Evolutionary conservation across 192 early-diverging fungal genomes (phyloP), one percentile per base, ranked within the genome.

Genomic region (Linnemannia elongata): DNA sequence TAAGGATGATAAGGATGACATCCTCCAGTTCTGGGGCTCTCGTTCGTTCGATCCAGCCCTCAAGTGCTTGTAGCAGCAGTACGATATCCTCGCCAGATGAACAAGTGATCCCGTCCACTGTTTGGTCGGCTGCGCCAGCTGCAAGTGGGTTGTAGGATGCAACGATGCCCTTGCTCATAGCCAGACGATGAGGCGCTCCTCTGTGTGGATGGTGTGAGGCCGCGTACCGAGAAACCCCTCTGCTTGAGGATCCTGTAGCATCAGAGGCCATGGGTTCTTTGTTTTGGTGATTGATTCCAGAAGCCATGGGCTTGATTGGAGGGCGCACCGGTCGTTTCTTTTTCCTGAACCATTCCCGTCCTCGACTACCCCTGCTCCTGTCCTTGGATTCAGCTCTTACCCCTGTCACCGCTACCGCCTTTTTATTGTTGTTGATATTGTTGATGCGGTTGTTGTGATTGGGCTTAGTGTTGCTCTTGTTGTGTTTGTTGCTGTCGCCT

Each of bases 41-140:
- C 1, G 85, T 78, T 30, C 75, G 75, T 20, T 74, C 39, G 41
- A 78, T 75, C 85, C 85, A 87, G 24, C 0, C 39, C 10, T 74
- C 47, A 18, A 87, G 47, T 3, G 17, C 47, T 33, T 87, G 79
- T 27, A 87, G 15, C 1, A 87, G 76, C 75, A 87, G 78, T 0
- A 60, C 27, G 35, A 87, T 2, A 47, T 87, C 85, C 13, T 81
- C 85, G 42, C 85, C 85, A 15, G 79, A 71, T 0, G 85, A 81
- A 68, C 85, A 87, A 24, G 85, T 87, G 41, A 87, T 87, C 10
- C 85, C 85, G 35, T 87, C 85, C 44, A 78, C 39, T 0, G 80
- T 81, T n/a, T 78, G 70, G 66, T 87, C 85, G 13, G 22, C 30
- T 4, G 60, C 60, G 2, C 13, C 27, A 1, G 85, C 69, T 0